Evolutionary conservation across 208 protist species (phyloP).

Genomic region (Herpetomonas samuelpessoai): DNA sequence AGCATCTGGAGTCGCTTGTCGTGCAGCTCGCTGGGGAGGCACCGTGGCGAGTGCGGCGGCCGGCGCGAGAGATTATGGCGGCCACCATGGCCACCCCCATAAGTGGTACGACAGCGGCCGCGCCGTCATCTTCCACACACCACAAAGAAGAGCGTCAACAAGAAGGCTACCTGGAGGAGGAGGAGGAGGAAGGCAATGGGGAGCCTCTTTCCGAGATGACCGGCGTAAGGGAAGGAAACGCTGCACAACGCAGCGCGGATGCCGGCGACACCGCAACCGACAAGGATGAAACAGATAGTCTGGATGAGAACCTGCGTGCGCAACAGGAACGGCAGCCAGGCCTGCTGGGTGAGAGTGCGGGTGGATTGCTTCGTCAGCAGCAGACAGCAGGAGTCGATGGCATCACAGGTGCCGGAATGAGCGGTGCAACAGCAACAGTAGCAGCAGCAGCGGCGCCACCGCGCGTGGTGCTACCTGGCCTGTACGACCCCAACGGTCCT

Average conservation of each 20-base stretch:
- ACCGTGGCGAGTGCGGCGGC: conserved; percentile 51
- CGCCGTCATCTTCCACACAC: no score
- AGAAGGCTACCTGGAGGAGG: neutral
- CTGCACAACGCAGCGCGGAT: neutral
- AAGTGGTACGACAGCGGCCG: neutral
- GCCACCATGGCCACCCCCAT: neutral
- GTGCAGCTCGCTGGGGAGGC: conserved; percentile 46
- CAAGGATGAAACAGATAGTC: neutral
- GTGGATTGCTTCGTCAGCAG: neutral
- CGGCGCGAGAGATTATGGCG: conserved; percentile 34
- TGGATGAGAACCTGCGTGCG: neutral
- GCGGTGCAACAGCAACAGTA: neutral
- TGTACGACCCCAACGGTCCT: conserved; percentile 52
- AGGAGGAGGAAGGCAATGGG: neutral
- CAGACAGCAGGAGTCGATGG: neutral
- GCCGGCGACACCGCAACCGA: neutral
- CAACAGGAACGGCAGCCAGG: no score
- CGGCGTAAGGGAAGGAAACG: no score
- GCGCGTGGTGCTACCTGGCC: conserved; percentile 19
- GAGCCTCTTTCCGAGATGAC: neutral
- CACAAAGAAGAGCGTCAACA: no score
- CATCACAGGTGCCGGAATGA: no score
- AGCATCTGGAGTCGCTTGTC: conserved; percentile 52
- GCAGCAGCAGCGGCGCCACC: conserved; percentile 15
- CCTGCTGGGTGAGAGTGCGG: neutral